phyloP scores from a whole-genome alignment of 768 basidiomycete genomes.

The Suillus subluteus region DNA sequence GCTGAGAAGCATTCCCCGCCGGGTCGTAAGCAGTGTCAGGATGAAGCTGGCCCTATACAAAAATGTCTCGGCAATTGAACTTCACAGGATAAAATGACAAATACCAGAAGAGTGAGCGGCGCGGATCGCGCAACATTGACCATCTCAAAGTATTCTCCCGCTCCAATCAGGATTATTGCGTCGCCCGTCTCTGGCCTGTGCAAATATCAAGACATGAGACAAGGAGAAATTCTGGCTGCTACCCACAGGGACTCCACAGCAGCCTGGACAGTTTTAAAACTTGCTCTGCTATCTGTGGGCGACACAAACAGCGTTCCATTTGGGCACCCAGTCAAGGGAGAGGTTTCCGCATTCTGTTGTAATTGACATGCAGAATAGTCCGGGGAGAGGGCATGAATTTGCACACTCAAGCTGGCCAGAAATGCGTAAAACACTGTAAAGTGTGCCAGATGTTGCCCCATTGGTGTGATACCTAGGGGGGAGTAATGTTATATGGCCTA shows the following conservation, averaged over 20 bases:
- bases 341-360: constrained; percentile 42
- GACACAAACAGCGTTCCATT: constrained; percentile 39
- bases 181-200: constrained; percentile 42
- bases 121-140: constrained; percentile 37
- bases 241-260: constrained; percentile 45
- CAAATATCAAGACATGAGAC: background rate
- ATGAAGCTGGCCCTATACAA: constrained; percentile 48
- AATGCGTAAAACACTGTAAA: background rate
- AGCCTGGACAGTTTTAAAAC: constrained; percentile 28
- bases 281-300: constrained; percentile 30
- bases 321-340: constrained; percentile 55
- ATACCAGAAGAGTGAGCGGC: constrained; percentile 33
- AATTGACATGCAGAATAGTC: constrained; percentile 50
- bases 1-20: constrained; percentile 43
- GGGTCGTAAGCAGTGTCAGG: constrained; percentile 36
- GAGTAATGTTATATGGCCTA: background rate
- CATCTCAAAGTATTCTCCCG: constrained; percentile 36
- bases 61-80: background rate
- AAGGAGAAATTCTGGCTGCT: background rate
- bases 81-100: constrained; percentile 5
- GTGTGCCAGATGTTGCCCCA: background rate
- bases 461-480: background rate
- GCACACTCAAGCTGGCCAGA: background rate
- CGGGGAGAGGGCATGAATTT: constrained; percentile 43
- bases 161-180: constrained; percentile 31